Conservation (phyloP, 2,329 filamentous ascomycete species). For the Tolypocladium endophyticum region DNA sequence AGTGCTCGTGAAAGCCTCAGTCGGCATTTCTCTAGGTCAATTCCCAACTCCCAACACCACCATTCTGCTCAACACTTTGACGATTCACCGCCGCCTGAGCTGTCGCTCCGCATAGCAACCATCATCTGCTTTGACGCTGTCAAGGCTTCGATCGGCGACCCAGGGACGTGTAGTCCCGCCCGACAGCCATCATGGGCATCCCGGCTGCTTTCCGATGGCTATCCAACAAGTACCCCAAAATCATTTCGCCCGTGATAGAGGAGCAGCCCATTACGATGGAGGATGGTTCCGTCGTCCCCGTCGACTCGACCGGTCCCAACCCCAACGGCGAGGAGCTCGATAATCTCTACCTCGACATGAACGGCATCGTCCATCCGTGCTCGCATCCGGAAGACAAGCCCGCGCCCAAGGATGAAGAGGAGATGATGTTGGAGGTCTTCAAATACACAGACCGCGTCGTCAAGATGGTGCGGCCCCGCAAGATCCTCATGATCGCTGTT, state of each 20-base stretch:
- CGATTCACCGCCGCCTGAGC: not conserved
- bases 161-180: not conserved
- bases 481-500: slow-evolving; percentile 94
- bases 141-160: not conserved
- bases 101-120: not conserved
- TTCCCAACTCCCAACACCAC: not conserved
- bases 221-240: slow-evolving; percentile 94
- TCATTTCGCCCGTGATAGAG: slow-evolving; percentile 84
- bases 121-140: not conserved
- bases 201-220: slow-evolving; percentile 94
- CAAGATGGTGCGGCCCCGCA: slow-evolving; percentile 95
- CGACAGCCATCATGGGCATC: slow-evolving; percentile 62
- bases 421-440: slow-evolving; percentile 99
- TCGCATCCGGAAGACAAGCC: slow-evolving; percentile 93
- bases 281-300: slow-evolving; percentile 73
- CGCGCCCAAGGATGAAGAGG: slow-evolving; percentile 84
- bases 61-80: not conserved
- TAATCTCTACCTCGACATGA: slow-evolving; percentile 98
- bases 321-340: slow-evolving; percentile 97
- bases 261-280: slow-evolving; percentile 68
- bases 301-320: slow-evolving; percentile 76
- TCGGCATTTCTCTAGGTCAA: not conserved
- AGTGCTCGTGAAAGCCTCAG: not conserved
- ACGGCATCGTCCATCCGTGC: slow-evolving; percentile 97
- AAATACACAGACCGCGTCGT: slow-evolving; percentile 97